phyloP scores from a whole-genome alignment of 208 protist species.

The Crithidia bombi region DNA sequence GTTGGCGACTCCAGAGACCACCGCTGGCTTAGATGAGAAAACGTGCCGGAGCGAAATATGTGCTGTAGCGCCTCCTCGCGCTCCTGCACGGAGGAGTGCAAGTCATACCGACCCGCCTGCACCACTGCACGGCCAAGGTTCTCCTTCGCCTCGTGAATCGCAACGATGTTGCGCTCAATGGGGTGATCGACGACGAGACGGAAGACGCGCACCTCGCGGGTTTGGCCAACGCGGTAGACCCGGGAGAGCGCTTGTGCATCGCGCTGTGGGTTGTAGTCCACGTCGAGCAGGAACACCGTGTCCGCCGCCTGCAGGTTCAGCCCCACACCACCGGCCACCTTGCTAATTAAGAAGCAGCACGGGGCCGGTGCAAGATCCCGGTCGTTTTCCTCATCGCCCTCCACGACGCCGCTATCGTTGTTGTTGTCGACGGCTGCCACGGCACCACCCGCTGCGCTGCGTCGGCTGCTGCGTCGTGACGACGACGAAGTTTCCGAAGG shows the following conservation, averaged over 20 bases:
- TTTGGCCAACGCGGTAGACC: slow-evolving; percentile 97
- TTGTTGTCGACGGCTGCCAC: background rate
- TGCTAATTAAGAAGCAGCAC: slow-evolving; percentile 94
- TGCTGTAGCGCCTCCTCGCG: slow-evolving; percentile 46
- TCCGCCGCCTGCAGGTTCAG: slow-evolving; percentile 97
- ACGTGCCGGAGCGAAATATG: slow-evolving; percentile 23
- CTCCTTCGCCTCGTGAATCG: slow-evolving; percentile 54
- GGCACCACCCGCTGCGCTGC: background rate
- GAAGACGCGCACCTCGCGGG: slow-evolving; percentile 92
- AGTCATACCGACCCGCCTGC: slow-evolving; percentile 52
- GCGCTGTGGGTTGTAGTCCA: slow-evolving; percentile 96
- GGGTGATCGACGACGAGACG: slow-evolving; percentile 82
- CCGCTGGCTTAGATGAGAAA: slow-evolving; percentile 28
- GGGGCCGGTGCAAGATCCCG: background rate
- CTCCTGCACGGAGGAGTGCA: slow-evolving; percentile 46
- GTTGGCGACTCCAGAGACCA: slow-evolving; percentile 3
- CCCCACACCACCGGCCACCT: slow-evolving; percentile 95
- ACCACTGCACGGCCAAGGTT: slow-evolving; percentile 46
- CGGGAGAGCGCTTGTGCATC: slow-evolving; percentile 96
- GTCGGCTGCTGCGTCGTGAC: background rate
- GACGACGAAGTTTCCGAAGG: too few relatives aligned
- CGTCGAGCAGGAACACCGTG: slow-evolving; percentile 96
- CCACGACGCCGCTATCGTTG: background rate
- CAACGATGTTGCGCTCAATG: slow-evolving; percentile 36
- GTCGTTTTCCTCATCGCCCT: background rate